Conservation (phyloP, 1,284 basidiomycete species). For the Coniferiporia sulphurascens region DNA sequence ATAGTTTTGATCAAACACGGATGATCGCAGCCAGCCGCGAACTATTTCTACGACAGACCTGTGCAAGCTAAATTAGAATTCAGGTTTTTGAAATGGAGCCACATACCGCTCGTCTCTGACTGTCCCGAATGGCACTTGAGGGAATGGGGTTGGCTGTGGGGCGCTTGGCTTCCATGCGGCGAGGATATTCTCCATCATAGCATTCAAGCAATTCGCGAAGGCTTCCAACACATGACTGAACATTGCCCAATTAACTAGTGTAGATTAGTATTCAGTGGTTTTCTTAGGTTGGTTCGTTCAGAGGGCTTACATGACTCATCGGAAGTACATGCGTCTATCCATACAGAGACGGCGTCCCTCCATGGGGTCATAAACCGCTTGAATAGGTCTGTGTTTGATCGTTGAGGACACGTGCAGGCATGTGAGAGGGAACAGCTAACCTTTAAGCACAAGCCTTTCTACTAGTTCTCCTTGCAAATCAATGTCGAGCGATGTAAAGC, state of each 20-base stretch:
- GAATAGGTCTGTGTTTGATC: slow-evolving; percentile 38
- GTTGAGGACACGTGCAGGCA: neutral
- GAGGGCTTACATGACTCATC: slow-evolving; percentile 45
- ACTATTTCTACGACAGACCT: slow-evolving; percentile 1
- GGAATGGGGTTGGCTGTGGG: slow-evolving; percentile 15
- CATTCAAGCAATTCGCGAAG: slow-evolving; percentile 37
- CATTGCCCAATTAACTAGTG: slow-evolving; percentile 56
- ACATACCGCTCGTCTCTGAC: slow-evolving; percentile 28
- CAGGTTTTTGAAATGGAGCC: neutral
- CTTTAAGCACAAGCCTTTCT: slow-evolving; percentile 40
- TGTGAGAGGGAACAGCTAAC: slow-evolving; percentile 29
- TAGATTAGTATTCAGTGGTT: slow-evolving; percentile 7
- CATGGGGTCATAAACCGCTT: slow-evolving; percentile 44
- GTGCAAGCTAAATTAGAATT: neutral
- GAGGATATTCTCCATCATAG: slow-evolving; percentile 30
- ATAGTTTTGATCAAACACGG: slow-evolving; percentile 6
- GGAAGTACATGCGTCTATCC: slow-evolving; percentile 49
- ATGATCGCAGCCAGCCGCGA: slow-evolving; percentile 3
- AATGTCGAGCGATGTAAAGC: slow-evolving; percentile 38
- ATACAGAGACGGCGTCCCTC: slow-evolving; percentile 43
- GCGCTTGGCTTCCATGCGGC: slow-evolving; percentile 24
- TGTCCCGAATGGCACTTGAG: slow-evolving; percentile 15
- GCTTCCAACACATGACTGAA: slow-evolving; percentile 45
- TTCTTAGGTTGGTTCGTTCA: neutral
- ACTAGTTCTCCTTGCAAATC: slow-evolving; percentile 55